A percentile compares a stretch with the other conserved stretches of the same genome.
These are phyloP conservation scores for Macrocybe gigantea DNA, from an alignment of 768 basidiomycete species.

Conservation along the genomic window DNA sequence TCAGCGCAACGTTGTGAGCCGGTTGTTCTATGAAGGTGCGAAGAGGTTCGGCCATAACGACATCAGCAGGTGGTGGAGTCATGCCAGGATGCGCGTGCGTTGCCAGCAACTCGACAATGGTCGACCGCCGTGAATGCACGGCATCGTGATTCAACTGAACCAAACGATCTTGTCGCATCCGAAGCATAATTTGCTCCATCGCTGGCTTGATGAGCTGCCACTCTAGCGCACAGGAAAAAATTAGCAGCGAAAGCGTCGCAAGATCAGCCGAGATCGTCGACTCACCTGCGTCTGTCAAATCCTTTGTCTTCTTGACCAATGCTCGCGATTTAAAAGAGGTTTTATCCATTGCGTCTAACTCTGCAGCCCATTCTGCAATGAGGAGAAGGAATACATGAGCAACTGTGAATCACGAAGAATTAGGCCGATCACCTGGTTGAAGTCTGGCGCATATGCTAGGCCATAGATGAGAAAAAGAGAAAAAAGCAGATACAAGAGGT, in stretches of 20 bases:
- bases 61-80: conserved; percentile 11
- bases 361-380: conserved; percentile 29
- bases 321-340: conserved; percentile 18
- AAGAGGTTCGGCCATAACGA: conserved; percentile 12
- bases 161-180: background rate
- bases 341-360: conserved; percentile 19
- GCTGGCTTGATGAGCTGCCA: background rate
- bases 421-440: background rate
- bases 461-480: background rate
- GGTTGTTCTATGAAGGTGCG: conserved; percentile 8
- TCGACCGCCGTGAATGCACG: background rate
- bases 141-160: background rate
- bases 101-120: background rate
- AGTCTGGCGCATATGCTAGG: background rate
- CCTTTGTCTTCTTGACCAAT: conserved; percentile 30
- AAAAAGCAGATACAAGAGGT: background rate
- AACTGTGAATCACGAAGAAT: background rate
- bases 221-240: background rate
- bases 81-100: background rate
- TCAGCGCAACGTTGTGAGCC: no score
- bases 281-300: conserved; percentile 33
- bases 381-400: conserved; percentile 7
- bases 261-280: background rate
- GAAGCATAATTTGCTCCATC: background rate
- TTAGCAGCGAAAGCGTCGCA: no score